Conservation (phyloP, 2,329 filamentous ascomycete genomes). For the Eutypella sp. region DNA sequence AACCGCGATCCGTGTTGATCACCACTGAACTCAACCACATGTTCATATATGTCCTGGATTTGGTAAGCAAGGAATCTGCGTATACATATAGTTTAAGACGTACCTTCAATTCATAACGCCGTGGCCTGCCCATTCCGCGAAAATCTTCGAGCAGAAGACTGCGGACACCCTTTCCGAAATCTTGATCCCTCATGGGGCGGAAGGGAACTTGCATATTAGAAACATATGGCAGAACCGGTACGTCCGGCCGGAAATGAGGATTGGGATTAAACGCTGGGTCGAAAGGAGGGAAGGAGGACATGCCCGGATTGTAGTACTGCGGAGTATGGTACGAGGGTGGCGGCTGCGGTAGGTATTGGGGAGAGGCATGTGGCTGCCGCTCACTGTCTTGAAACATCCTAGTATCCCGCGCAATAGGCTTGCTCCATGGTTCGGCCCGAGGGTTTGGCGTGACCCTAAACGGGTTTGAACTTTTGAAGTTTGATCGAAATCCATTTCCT, state of each 20-base stretch:
- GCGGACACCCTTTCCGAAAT: conserved; percentile 56
- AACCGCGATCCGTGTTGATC: conserved; percentile 95
- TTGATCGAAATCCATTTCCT: conserved; percentile 24
- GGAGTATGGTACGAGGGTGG: conserved; percentile 26
- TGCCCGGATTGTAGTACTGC: conserved; percentile 30
- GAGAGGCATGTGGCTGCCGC: conserved; percentile 29
- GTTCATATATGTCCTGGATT: conserved; percentile 68
- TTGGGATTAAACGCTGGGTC: conserved; percentile 32
- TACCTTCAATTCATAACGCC: conserved; percentile 74
- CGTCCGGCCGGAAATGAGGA: conserved; percentile 29
- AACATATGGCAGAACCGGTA: conserved; percentile 30
- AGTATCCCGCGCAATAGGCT: conserved; percentile 30
- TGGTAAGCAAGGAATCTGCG: conserved; percentile 8
- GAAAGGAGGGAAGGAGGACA: conserved; percentile 33
- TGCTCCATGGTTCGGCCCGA: conserved; percentile 32
- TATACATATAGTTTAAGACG: conserved; percentile 5
- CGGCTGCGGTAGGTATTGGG: conserved; percentile 25
- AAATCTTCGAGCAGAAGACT: conserved; percentile 78
- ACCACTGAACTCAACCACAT: conserved; percentile 90
- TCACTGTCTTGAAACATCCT: conserved; percentile 32
- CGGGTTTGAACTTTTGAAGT: conserved; percentile 25
- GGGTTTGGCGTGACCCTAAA: conserved; percentile 25
- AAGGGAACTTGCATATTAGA: conserved; percentile 23
- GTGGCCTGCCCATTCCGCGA: conserved; percentile 66
- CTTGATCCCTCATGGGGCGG: conserved; percentile 47